Conservation (phyloP, 192 early-diverging fungal species). For the Allomyces javanicus region DNA sequence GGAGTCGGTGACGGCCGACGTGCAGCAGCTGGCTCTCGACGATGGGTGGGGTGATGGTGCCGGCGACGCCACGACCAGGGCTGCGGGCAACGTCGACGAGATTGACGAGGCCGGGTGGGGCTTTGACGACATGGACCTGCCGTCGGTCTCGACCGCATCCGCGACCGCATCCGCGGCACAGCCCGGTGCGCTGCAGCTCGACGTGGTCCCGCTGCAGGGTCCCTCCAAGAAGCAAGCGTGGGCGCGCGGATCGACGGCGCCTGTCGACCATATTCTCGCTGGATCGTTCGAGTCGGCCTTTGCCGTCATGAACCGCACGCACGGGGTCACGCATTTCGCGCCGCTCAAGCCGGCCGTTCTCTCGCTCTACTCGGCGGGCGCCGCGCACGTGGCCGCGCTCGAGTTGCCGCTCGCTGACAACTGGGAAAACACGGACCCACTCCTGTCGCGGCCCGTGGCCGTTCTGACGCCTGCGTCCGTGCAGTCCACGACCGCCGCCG, state of each 20-base stretch:
- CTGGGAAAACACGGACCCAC: constrained; percentile 27
- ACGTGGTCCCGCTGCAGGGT: constrained; percentile 59
- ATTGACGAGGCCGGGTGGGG: constrained; percentile 57
- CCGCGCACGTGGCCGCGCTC: constrained; percentile 40
- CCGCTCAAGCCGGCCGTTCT: constrained; percentile 77
- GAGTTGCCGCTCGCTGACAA: constrained; percentile 49
- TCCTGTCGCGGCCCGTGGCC: background rate
- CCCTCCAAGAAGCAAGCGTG: constrained; percentile 51
- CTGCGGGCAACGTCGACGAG: constrained; percentile 32
- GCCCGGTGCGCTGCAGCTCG: constrained; percentile 30
- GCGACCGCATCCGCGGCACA: constrained; percentile 17
- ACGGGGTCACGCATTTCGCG: constrained; percentile 81
- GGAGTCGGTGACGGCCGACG: background rate
- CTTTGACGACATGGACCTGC: constrained; percentile 47
- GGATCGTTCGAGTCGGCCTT: constrained; percentile 91
- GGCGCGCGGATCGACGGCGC: constrained; percentile 66
- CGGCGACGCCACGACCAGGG: constrained; percentile 30
- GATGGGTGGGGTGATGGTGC: constrained; percentile 33
- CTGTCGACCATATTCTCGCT: constrained; percentile 84
- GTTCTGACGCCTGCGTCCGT: background rate
- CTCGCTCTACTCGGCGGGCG: constrained; percentile 58
- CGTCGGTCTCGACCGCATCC: constrained; percentile 12
- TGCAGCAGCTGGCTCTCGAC: constrained; percentile 13
- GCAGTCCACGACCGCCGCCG: background rate
- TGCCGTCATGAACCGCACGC: constrained; percentile 78